A percentile compares a stretch with the other conserved stretches of the same genome.
Evolutionary conservation across 2,329 filamentous ascomycete species (phyloP).

Genomic region (Dactylonectria macrodidyma): DNA sequence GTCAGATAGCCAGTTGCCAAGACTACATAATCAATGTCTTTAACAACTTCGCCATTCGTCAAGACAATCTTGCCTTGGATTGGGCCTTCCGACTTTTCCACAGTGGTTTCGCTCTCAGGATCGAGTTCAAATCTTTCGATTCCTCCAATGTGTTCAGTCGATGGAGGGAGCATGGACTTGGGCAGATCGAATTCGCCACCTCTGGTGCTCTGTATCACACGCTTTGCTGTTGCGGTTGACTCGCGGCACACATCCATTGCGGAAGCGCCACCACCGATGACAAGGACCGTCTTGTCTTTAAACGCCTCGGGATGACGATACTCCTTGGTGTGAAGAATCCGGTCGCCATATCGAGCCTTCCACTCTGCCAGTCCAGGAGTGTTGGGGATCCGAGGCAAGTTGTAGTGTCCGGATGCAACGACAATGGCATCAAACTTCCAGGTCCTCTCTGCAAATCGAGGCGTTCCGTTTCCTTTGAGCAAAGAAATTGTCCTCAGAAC

Average conservation of each 20-base stretch:
- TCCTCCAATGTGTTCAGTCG: constrained; percentile 66
- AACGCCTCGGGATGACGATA: constrained; percentile 76
- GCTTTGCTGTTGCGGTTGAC: constrained; percentile 53
- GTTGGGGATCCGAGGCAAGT: constrained; percentile 73
- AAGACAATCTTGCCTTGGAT: constrained; percentile 68
- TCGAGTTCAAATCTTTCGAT: constrained; percentile 62
- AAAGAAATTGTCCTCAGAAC: constrained; percentile 64
- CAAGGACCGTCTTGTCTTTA: constrained; percentile 64
- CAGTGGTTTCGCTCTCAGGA: background rate
- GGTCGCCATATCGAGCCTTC: constrained; percentile 66
- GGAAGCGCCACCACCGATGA: constrained; percentile 67
- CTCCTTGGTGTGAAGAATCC: constrained; percentile 78
- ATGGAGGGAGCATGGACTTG: constrained; percentile 66
- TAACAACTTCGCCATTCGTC: constrained; percentile 66
- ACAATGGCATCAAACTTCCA: constrained; percentile 75
- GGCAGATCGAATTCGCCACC: constrained; percentile 72
- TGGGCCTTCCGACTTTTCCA: constrained; percentile 45
- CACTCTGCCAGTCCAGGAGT: constrained; percentile 71
- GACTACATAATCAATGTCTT: constrained; percentile 73
- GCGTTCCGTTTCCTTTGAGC: constrained; percentile 36
- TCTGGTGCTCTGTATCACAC: constrained; percentile 67
- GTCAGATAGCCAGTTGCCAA: constrained; percentile 80
- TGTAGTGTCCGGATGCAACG: constrained; percentile 78
- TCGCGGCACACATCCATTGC: constrained; percentile 61
- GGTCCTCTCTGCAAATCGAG: constrained; percentile 48